Evolutionary conservation across 1,284 basidiomycete genomes (phyloP).

Genomic region (Microbotryomycetes sp.): DNA sequence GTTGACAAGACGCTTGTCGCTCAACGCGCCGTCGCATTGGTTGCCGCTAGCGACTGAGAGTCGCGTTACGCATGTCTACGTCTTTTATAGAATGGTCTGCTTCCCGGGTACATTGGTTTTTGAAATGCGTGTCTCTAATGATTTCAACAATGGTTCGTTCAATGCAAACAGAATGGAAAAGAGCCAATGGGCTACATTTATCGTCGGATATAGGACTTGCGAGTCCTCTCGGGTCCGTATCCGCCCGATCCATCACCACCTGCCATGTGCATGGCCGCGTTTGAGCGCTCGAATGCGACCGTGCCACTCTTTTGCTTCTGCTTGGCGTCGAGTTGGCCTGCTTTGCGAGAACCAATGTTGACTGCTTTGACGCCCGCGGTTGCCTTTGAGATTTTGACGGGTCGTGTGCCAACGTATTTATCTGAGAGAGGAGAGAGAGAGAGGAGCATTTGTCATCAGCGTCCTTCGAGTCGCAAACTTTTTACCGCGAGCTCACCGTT

Average conservation of each 20-base stretch:
- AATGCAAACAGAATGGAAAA: too few species aligned
- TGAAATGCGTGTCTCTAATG: too few species aligned
- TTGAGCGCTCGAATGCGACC: slow-evolving; percentile 20
- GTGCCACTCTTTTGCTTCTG: slow-evolving; percentile 33
- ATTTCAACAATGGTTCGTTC: background rate
- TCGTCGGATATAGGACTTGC: slow-evolving; percentile 11
- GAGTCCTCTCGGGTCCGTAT: slow-evolving; percentile 2
- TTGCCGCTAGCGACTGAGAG: slow-evolving; percentile 11
- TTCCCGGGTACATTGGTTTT: too few species aligned
- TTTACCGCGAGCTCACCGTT: slow-evolving; percentile 59
- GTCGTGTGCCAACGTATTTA: slow-evolving; percentile 93
- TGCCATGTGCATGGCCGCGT: background rate
- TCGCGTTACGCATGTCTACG: too few species aligned
- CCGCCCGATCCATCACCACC: background rate
- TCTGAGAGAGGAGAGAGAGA: slow-evolving; percentile 49
- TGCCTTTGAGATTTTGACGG: slow-evolving; percentile 83
- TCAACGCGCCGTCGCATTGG: slow-evolving; percentile 25
- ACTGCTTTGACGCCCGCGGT: slow-evolving; percentile 75
- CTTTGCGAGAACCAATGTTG: slow-evolving; percentile 85
- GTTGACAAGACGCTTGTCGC: slow-evolving; percentile 27
- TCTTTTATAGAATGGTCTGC: too few species aligned
- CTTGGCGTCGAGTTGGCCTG: slow-evolving; percentile 47
- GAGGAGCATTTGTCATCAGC: background rate
- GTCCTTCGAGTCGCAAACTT: background rate
- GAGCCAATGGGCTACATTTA: background rate